Base-by-base conservation (phyloP, 1,139 yeast genomes). In the Kodamaea alishanica region DNA sequence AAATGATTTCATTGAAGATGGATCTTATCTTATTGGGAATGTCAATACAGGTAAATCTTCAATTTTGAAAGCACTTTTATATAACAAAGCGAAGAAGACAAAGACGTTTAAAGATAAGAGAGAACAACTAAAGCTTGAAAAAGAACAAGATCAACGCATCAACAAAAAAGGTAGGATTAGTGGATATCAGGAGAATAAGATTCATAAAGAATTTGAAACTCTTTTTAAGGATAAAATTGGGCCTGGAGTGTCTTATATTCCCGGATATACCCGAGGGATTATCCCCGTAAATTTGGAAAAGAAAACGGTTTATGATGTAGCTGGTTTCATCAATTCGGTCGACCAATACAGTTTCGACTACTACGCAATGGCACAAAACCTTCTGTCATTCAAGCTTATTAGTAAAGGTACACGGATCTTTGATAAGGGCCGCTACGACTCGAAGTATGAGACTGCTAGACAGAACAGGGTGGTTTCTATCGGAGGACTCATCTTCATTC, bases 21-120 rank as follows among this genome's bases (percentile, higher is more conserved):
- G 60, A 26, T 50, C 79, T 24, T 83, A 78, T 52, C 58, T 88
- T 27, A 65, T 87, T 8, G 96, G 97, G 1, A 73, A 73, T 46
- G 79, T 86, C 7, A 87, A 87, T 53, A 70, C 79, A 10, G 97
- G 97, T 1, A 88, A 88, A 56, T 79, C 94, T 1, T 70, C 84
- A 1, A 54, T 88, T 24, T 70, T 83, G 2, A 76, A 72, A 48
- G 55, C 76, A n/a, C 49, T 82, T 26, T 49, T 77, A 10, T 61
- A 63, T 35, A 54, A 36, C 38, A 37, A 34, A 10, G 42, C 32
- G 37, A 41, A 36, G 43, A 35, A 26, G 28, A 40, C 40, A 37
- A 37, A 33, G 11, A 37, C 38, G 1, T 36, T 35, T 26, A 20
- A 26, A 6, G n/a, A 36, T 5, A 33, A 29, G 30, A 42, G 45